These are phyloP conservation scores for Lumnitzera littorea DNA, from an alignment of 345 rosid species.

Conservation along the genomic window DNA sequence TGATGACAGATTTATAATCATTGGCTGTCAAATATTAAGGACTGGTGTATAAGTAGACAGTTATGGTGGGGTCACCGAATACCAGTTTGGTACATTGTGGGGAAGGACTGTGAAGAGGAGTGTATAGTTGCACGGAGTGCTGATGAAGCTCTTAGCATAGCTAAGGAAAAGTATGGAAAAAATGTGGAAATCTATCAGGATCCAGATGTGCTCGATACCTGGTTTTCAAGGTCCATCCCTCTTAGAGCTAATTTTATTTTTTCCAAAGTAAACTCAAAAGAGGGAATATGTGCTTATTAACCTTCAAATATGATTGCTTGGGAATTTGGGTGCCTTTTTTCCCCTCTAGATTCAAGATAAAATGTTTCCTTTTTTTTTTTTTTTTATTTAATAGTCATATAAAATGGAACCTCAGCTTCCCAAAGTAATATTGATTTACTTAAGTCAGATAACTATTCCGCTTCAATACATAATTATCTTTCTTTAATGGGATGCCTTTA, in stretches of 20 bases:
- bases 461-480: no score
- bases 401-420: no score
- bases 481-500: no score
- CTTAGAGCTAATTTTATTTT: slow-evolving; percentile 4
- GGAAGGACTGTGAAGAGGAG: slow-evolving; percentile 78
- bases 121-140: slow-evolving; percentile 73
- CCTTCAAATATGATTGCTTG: no score
- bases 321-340: no score
- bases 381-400: no score
- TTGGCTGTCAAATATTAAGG: slow-evolving; percentile 95
- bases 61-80: slow-evolving; percentile 99
- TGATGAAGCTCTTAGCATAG: slow-evolving; percentile 76
- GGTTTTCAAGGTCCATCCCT: slow-evolving; percentile 88
- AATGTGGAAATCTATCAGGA: slow-evolving; percentile 88
- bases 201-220: slow-evolving; percentile 97
- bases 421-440: no score
- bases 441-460: no score
- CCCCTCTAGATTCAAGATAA: no score
- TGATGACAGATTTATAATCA: slow-evolving; percentile 75
- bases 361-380: no score
- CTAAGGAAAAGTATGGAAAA: slow-evolving; percentile 68
- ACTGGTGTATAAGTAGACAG: slow-evolving; percentile 99
- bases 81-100: slow-evolving; percentile 96
- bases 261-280: background rate
- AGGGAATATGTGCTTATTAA: background rate